These are phyloP conservation scores for Cupressus sempervirens DNA, from an alignment of 75 land plant species.

Conservation along the genomic window DNA sequence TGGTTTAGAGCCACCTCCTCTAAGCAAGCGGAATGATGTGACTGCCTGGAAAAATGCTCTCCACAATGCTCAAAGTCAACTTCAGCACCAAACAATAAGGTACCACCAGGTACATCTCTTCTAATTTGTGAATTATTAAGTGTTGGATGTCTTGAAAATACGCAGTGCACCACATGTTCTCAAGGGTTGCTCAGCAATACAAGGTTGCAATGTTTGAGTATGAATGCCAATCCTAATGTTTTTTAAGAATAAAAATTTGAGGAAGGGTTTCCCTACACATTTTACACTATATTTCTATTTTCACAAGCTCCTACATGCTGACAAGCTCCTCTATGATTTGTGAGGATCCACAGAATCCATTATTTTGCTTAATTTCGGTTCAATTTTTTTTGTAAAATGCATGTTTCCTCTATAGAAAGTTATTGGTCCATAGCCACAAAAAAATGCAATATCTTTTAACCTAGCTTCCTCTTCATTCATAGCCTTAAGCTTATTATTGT, in stretches of 20 bases:
- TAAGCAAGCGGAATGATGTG: conserved; percentile 67
- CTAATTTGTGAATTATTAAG: not conserved
- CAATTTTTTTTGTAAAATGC: no score
- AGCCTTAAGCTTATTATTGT: no score
- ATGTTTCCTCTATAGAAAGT: no score
- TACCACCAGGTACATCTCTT: conserved; percentile 13
- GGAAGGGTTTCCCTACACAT: not conserved
- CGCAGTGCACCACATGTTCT: not conserved
- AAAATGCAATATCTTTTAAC: no score
- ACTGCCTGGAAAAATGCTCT: conserved; percentile 78
- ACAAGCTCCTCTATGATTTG: no score
- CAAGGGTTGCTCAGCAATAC: not conserved
- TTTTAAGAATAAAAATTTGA: not conserved
- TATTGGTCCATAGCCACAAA: no score
- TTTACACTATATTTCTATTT: not conserved
- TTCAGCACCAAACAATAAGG: conserved; percentile 83
- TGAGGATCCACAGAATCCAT: not conserved
- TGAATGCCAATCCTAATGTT: not conserved
- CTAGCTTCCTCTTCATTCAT: no score
- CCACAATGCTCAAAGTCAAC: conserved; percentile 67
- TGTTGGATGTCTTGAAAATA: not conserved
- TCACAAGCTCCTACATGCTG: not conserved
- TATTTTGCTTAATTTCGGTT: no score
- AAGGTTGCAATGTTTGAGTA: not conserved
- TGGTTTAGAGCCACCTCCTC: conserved; percentile 70